These are phyloP conservation scores for Trichosporon faecale DNA, from an alignment of 1,284 basidiomycete genomes.

Conservation along the genomic window DNA sequence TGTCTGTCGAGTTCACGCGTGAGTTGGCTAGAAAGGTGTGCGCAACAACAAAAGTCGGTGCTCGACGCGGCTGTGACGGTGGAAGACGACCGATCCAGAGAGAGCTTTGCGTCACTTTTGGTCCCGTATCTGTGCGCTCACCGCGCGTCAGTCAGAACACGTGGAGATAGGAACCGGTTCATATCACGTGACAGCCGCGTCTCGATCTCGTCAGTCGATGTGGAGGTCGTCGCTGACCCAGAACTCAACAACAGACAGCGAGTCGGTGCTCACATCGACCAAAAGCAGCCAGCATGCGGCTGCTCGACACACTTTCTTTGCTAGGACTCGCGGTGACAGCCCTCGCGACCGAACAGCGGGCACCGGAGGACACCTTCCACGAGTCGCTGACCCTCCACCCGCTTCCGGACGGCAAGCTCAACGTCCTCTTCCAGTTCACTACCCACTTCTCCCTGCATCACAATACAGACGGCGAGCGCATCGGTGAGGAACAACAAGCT, in stretches of 20 bases:
- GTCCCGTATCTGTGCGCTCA: conserved; percentile 10
- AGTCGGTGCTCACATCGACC: not conserved
- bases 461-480: conserved; percentile 8
- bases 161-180: not conserved
- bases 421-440: conserved; percentile 77
- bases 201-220: conserved; percentile 6
- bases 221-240: conserved; percentile 5
- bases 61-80: conserved; percentile 6
- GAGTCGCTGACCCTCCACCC: conserved; percentile 73
- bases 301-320: conserved; percentile 13
- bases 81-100: conserved; percentile 12
- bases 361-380: conserved; percentile 30
- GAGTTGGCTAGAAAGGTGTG: not conserved
- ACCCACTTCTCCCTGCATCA: conserved; percentile 56
- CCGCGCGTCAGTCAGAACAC: not conserved
- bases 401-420: conserved; percentile 77
- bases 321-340: conserved; percentile 7
- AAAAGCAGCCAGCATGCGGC: conserved; percentile 10
- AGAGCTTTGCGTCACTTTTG: not conserved
- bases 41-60: conserved; percentile 10
- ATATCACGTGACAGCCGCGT: not conserved
- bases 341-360: not conserved
- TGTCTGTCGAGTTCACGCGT: not conserved
- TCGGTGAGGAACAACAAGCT: conserved; percentile 1
- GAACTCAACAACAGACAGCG: not conserved